These are phyloP conservation scores for Leishmania mexicana DNA, from an alignment of 208 protist species.

Conservation along the genomic window DNA sequence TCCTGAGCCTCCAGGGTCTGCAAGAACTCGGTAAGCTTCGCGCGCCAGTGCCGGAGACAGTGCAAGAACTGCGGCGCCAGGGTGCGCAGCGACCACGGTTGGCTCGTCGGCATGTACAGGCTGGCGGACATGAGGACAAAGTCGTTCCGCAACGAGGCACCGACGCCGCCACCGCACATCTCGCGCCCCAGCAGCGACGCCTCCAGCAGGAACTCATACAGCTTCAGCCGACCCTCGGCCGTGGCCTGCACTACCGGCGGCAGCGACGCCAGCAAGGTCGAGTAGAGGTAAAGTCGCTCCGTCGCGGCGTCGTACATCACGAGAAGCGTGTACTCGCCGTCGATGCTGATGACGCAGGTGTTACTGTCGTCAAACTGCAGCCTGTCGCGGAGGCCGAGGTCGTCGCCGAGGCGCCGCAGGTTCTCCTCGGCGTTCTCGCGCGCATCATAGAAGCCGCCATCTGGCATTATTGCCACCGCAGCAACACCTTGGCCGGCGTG, in stretches of 20 bases:
- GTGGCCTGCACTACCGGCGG: conserved; percentile 29
- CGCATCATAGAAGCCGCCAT: conserved; percentile 48
- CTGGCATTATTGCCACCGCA: conserved; percentile 16
- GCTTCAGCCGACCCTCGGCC: conserved; percentile 31
- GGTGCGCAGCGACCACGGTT: conserved; percentile 58
- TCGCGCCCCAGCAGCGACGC: conserved; percentile 78
- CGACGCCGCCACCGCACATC: conserved; percentile 80
- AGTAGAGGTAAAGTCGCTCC: conserved; percentile 81
- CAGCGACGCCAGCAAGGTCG: conserved; percentile 63
- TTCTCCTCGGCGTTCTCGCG: conserved; percentile 65
- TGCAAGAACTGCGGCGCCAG: conserved; percentile 71
- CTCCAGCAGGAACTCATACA: conserved; percentile 81
- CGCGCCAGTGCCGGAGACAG: conserved; percentile 69
- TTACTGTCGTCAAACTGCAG: conserved; percentile 73
- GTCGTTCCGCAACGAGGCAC: conserved; percentile 56
- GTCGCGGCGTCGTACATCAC: conserved; percentile 73
- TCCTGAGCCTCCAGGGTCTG: conserved; percentile 11
- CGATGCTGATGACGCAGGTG: conserved; percentile 68
- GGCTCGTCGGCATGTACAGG: conserved; percentile 75
- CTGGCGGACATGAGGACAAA: conserved; percentile 74
- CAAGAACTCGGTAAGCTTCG: conserved; percentile 47
- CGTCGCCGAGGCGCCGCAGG: conserved; percentile 61
- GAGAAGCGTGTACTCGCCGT: conserved; percentile 66
- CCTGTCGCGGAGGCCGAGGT: conserved; percentile 43
- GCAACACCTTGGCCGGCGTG: not conserved